phyloP scores from a whole-genome alignment of 2,329 filamentous ascomycete species.

The Botrytis deweyae region DNA sequence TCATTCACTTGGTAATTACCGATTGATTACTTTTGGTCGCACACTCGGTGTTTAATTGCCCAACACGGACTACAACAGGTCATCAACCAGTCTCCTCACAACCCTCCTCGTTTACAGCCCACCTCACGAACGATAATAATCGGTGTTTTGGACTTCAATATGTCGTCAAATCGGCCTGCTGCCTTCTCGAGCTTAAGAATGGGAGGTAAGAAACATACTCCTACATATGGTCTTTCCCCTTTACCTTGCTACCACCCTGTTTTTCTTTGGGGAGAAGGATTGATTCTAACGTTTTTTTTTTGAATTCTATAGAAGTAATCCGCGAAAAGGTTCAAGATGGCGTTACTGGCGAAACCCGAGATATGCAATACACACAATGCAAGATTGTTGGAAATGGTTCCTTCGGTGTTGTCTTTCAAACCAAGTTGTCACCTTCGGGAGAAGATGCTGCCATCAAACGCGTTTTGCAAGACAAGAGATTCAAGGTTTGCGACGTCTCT shows the following conservation, averaged over 20 bases:
- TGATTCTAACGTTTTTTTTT: slow-evolving; percentile 29
- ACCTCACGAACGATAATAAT: slow-evolving; percentile 43
- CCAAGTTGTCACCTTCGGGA: slow-evolving; percentile 94
- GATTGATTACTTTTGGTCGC: slow-evolving; percentile 27
- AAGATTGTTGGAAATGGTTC: slow-evolving; percentile 99
- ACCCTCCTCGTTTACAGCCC: slow-evolving; percentile 47
- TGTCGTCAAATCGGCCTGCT: slow-evolving; percentile 91
- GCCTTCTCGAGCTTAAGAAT: slow-evolving; percentile 88
- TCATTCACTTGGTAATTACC: slow-evolving; percentile 27
- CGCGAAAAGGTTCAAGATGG: slow-evolving; percentile 99
- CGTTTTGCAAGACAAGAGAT: slow-evolving; percentile 97
- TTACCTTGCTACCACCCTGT: background rate
- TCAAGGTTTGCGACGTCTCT: slow-evolving; percentile 71
- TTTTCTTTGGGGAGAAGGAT: background rate
- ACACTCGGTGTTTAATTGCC: slow-evolving; percentile 42
- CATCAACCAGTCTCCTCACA: slow-evolving; percentile 43
- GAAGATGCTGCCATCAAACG: slow-evolving; percentile 99
- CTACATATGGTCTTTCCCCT: slow-evolving; percentile 24
- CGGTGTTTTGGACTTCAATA: slow-evolving; percentile 45
- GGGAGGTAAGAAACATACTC: slow-evolving; percentile 69
- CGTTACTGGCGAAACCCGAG: slow-evolving; percentile 91
- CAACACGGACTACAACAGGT: slow-evolving; percentile 54
- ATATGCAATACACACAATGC: slow-evolving; percentile 98
- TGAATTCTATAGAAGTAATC: slow-evolving; percentile 76
- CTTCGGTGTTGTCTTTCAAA: slow-evolving; percentile 98